These are phyloP conservation scores for Cutaneotrichosporon cyanovorans DNA, from an alignment of 1,284 basidiomycete genomes.

Conservation along the genomic window DNA sequence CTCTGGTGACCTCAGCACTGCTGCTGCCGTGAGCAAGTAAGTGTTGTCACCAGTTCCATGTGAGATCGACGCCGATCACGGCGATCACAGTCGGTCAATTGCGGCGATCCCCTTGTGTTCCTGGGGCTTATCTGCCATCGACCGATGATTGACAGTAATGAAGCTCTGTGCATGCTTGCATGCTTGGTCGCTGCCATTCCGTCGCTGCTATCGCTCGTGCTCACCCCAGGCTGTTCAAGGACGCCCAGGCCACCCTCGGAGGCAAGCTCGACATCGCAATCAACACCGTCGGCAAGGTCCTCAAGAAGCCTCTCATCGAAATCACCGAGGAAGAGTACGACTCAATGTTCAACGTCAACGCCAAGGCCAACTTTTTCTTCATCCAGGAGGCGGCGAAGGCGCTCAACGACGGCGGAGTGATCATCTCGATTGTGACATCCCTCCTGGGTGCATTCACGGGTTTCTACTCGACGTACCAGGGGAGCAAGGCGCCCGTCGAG, in stretches of 20 bases:
- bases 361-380: slow-evolving; percentile 27
- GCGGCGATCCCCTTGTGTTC: no score
- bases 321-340: slow-evolving; percentile 24
- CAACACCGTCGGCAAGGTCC: slow-evolving; percentile 27
- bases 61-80: not conserved
- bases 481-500: slow-evolving; percentile 24
- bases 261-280: slow-evolving; percentile 19
- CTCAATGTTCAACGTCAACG: slow-evolving; percentile 21
- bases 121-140: no score
- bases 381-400: slow-evolving; percentile 19
- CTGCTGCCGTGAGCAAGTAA: slow-evolving; percentile 5
- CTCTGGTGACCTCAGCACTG: slow-evolving; percentile 12
- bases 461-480: slow-evolving; percentile 24
- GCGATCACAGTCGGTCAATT: not conserved
- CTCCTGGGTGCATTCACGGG: slow-evolving; percentile 21
- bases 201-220: no score
- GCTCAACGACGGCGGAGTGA: slow-evolving; percentile 19
- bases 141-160: no score
- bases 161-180: no score
- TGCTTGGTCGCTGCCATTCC: not conserved
- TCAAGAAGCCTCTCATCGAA: slow-evolving; percentile 22
- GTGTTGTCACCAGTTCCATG: not conserved
- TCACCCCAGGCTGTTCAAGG: slow-evolving; percentile 13
- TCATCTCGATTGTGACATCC: slow-evolving; percentile 20
- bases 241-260: slow-evolving; percentile 13